A percentile compares a stretch with the other conserved stretches of the same genome.
Conservation (phyloP, 495 filamentous ascomycete species). For the Lentithecium fluviatile region DNA sequence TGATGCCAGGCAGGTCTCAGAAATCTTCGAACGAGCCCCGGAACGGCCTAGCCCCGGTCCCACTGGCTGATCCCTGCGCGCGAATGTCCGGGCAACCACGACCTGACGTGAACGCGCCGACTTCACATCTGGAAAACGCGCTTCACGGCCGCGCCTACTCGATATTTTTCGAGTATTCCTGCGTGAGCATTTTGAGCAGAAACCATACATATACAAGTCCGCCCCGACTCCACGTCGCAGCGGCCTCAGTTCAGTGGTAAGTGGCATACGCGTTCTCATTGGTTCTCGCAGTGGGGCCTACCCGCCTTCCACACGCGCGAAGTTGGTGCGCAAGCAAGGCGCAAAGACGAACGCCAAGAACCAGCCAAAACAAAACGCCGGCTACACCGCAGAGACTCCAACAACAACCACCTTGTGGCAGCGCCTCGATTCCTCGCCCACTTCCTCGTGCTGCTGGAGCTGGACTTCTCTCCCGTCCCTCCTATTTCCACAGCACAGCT, state of each 20-base stretch:
- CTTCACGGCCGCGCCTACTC: no score
- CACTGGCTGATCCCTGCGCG: no score
- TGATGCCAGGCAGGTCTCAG: no score
- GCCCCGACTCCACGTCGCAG: constrained; percentile 11
- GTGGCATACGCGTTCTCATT: constrained; percentile 6
- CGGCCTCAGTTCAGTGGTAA: constrained; percentile 1
- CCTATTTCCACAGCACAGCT: constrained; percentile 10
- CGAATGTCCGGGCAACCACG: no score
- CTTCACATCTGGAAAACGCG: no score
- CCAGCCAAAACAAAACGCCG: constrained; percentile 25
- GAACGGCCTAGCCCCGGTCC: no score
- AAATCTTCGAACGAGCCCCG: no score
- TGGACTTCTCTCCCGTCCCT: constrained; percentile 23
- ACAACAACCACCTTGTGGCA: constrained; percentile 27
- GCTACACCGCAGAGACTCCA: constrained; percentile 9
- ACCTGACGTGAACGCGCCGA: no score
- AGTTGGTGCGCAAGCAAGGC: constrained; percentile 17
- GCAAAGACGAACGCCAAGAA: constrained; percentile 2
- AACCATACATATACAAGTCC: background rate
- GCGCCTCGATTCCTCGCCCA: constrained; percentile 9
- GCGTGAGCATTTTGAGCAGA: background rate
- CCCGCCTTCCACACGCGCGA: constrained; percentile 15
- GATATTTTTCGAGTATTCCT: background rate
- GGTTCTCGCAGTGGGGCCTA: no score
- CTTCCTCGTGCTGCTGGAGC: constrained; percentile 25